Evolutionary conservation across 192 early-diverging fungal species (phyloP).

Genomic region (Diversispora eburnea): DNA sequence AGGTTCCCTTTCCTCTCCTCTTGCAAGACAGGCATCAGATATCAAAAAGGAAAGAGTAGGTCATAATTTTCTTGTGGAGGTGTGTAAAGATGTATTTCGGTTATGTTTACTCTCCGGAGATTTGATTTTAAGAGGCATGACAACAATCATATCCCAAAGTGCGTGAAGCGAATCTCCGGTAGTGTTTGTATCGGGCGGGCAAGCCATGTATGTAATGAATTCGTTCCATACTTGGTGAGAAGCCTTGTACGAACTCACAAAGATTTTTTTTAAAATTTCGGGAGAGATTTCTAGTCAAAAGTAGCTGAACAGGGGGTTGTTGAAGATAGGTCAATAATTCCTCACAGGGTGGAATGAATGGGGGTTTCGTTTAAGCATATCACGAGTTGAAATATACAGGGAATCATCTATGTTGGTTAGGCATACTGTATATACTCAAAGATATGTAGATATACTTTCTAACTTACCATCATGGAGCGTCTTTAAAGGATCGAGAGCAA

Average conservation of each 20-base stretch:
- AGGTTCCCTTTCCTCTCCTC: conserved; percentile 25
- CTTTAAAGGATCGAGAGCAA: no score
- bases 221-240: conserved; percentile 1
- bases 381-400: background rate
- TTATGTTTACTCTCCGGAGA: background rate
- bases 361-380: background rate
- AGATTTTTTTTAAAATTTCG: conserved; percentile 12
- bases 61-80: conserved; percentile 17
- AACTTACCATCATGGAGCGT: no score
- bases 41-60: conserved; percentile 19
- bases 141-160: conserved; percentile 9
- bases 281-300: background rate
- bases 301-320: background rate
- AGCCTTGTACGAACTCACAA: conserved; percentile 10
- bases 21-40: conserved; percentile 23
- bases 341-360: background rate
- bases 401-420: conserved; percentile 4
- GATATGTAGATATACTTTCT: no score
- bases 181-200: background rate
- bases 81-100: background rate
- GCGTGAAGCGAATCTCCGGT: conserved; percentile 13
- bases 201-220: conserved; percentile 6
- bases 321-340: conserved; percentile 15
- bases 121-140: conserved; percentile 9
- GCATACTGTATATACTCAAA: no score